Conservation (phyloP, 768 basidiomycete species). For the Lactifluus subvellereus region DNA sequence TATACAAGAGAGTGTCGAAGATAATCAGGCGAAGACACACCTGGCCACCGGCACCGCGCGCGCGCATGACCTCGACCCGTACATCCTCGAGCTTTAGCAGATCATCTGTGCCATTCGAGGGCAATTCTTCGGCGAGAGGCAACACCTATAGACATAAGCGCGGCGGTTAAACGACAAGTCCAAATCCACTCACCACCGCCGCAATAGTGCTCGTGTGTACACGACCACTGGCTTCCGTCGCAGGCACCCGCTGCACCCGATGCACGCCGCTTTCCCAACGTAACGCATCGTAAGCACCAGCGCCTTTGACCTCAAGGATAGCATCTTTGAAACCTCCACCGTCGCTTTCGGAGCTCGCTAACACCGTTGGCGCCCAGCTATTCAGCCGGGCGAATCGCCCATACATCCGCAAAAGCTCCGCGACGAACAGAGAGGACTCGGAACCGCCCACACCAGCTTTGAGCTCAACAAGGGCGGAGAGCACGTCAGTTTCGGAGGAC, state of each 20-base stretch:
- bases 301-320: conserved; percentile 71
- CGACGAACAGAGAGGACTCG: conserved; percentile 78
- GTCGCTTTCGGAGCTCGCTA: conserved; percentile 53
- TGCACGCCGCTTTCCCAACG: conserved; percentile 95
- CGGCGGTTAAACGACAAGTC: background rate
- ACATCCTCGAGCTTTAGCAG: conserved; percentile 82
- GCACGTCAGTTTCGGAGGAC: conserved; percentile 52
- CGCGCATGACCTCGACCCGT: conserved; percentile 89
- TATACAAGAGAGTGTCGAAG: background rate
- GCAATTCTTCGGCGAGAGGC: conserved; percentile 64
- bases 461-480: conserved; percentile 82
- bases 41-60: conserved; percentile 96
- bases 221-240: conserved; percentile 81
- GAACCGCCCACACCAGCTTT: conserved; percentile 92
- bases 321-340: conserved; percentile 72
- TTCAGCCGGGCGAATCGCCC: conserved; percentile 49
- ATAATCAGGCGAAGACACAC: conserved; percentile 36
- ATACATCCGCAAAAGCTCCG: conserved; percentile 80
- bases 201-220: conserved; percentile 91
- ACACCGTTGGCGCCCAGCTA: conserved; percentile 57
- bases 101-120: conserved; percentile 45
- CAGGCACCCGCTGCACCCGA: conserved; percentile 89
- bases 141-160: conserved; percentile 55
- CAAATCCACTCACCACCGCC: conserved; percentile 55
- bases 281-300: conserved; percentile 71